phyloP scores from a whole-genome alignment of 2,329 filamentous ascomycete genomes.

The Phyllosticta capitalensis region DNA sequence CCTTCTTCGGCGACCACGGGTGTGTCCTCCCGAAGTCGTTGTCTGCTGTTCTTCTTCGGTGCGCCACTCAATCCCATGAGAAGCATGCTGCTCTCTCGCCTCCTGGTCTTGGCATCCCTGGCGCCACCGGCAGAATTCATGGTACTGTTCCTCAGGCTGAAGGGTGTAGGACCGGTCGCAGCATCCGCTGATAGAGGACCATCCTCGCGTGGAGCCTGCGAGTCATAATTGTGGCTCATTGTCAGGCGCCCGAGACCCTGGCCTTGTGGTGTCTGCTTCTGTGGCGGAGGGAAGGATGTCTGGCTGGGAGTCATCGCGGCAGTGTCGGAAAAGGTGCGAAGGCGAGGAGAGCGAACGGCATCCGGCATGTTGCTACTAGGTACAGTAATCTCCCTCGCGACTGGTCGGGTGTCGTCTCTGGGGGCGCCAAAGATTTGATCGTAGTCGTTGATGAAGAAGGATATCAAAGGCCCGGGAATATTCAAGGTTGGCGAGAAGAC shows the following conservation, averaged over 20 bases:
- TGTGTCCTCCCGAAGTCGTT: constrained; percentile 22
- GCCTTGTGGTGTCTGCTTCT: constrained; percentile 28
- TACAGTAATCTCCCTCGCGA: constrained; percentile 38
- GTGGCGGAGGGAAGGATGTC: constrained; percentile 35
- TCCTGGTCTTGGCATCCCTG: constrained; percentile 23
- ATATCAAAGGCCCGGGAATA: constrained; percentile 89
- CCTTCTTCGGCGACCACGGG: constrained; percentile 17
- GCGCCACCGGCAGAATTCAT: constrained; percentile 14
- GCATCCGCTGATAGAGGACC: constrained; percentile 25
- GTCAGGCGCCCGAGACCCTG: constrained; percentile 44
- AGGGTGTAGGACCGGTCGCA: constrained; percentile 12
- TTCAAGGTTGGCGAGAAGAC: constrained; percentile 97
- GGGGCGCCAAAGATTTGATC: constrained; percentile 71
- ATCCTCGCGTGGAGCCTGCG: constrained; percentile 21
- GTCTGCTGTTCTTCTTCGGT: constrained; percentile 29
- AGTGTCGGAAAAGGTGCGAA: constrained; percentile 58
- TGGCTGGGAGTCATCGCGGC: constrained; percentile 55
- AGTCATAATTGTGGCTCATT: constrained; percentile 36
- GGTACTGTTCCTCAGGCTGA: not conserved
- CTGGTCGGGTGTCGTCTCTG: constrained; percentile 43
- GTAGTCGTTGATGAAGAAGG: constrained; percentile 86
- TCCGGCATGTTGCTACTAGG: constrained; percentile 39
- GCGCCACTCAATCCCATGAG: constrained; percentile 27
- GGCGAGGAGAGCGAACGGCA: constrained; percentile 53
- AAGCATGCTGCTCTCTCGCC: constrained; percentile 31